Evolutionary conservation across 257 asterid species (phyloP).

Genomic region (Solanum pennellii): DNA sequence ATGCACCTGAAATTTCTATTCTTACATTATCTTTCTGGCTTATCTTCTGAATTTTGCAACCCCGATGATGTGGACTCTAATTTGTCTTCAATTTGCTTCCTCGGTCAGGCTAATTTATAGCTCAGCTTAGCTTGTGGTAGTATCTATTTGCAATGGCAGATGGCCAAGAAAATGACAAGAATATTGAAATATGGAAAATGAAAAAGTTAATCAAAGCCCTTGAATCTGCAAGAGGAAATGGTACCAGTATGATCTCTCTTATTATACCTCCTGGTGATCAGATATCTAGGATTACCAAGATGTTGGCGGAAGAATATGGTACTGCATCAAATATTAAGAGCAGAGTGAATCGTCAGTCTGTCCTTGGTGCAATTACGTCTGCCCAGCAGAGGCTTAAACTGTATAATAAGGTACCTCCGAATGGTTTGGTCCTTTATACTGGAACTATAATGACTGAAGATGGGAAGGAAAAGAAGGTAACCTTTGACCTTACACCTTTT

Average conservation of each 20-base stretch:
- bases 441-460: constrained; percentile 36
- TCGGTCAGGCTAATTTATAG: constrained; percentile 6
- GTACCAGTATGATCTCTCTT: constrained; percentile 40
- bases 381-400: constrained; percentile 40
- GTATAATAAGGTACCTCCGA: constrained; percentile 29
- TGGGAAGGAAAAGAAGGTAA: constrained; percentile 41
- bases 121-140: not conserved
- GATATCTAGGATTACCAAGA: constrained; percentile 27
- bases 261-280: constrained; percentile 43
- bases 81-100: not conserved
- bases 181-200: constrained; percentile 2
- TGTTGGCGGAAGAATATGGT: constrained; percentile 42
- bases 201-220: not conserved
- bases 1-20: not conserved
- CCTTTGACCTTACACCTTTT: constrained; percentile 32
- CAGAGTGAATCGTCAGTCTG: constrained; percentile 38
- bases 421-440: constrained; percentile 28
- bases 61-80: not conserved
- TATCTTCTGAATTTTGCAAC: not conserved
- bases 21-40: not conserved
- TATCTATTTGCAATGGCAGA: constrained; percentile 3
- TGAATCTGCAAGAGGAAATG: constrained; percentile 4
- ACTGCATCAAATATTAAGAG: constrained; percentile 38
- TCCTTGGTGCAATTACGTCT: constrained; percentile 33
- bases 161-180: constrained; percentile 2